These are phyloP conservation scores for Xylariaceae sp. DNA, from an alignment of 2,329 filamentous ascomycete genomes.

Conservation along the genomic window DNA sequence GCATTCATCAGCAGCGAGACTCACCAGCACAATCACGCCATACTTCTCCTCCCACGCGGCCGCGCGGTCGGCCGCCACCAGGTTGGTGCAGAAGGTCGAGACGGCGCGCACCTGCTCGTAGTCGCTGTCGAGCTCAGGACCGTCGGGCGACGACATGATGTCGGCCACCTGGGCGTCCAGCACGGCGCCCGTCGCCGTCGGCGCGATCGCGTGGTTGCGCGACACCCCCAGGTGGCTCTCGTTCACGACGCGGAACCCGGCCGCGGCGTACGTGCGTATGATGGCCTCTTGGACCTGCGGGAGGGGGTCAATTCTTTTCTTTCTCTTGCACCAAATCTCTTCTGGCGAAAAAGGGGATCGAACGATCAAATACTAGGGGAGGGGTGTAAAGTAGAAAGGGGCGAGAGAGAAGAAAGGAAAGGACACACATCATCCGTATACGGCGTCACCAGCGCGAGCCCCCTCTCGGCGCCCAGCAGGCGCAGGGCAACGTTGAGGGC, in stretches of 20 bases:
- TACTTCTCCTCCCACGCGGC: conserved; percentile 30
- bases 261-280: conserved; percentile 24
- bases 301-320: too few relatives aligned
- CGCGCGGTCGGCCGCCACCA: conserved; percentile 30
- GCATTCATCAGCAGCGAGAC: too few relatives aligned
- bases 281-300: conserved; percentile 32
- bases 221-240: conserved; percentile 27
- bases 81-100: conserved; percentile 36
- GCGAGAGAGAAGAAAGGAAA: too few relatives aligned
- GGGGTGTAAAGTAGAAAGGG: too few relatives aligned
- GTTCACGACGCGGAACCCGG: conserved; percentile 25
- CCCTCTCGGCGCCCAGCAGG: conserved; percentile 16
- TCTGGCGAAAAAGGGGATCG: too few relatives aligned
- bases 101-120: conserved; percentile 22
- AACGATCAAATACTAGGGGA: too few relatives aligned
- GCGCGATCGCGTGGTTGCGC: conserved; percentile 31
- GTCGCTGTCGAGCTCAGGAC: too few relatives aligned
- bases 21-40: conserved; percentile 27
- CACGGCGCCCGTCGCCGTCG: conserved; percentile 18
- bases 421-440: conserved; percentile 33
- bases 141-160: conserved; percentile 19
- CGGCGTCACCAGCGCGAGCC: conserved; percentile 32
- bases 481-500: conserved; percentile 29
- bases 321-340: too few relatives aligned
- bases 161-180: conserved; percentile 16